phyloP scores from a whole-genome alignment of 306 rosid genomes.

The Gynostemma pentaphyllum region DNA sequence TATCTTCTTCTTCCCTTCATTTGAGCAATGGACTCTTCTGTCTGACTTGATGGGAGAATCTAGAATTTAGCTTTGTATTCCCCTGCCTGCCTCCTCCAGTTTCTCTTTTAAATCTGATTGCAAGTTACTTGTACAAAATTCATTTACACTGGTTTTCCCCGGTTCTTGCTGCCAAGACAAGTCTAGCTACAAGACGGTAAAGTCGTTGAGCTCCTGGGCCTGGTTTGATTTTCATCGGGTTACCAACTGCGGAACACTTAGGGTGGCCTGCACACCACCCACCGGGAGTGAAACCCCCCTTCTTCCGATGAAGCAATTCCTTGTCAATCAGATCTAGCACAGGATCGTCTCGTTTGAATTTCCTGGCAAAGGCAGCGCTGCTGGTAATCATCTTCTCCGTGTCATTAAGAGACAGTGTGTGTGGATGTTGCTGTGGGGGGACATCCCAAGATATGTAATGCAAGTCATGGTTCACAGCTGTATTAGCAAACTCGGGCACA shows the following conservation, averaged over 20 bases:
- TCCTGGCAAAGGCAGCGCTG: constrained; percentile 78
- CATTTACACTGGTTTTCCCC: constrained; percentile 66
- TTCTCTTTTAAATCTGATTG: neutral
- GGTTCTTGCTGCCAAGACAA: constrained; percentile 27
- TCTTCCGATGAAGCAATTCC: constrained; percentile 32
- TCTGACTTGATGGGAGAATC: neutral
- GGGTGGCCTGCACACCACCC: constrained; percentile 83
- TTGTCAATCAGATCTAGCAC: constrained; percentile 55
- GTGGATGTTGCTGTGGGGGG: constrained; percentile 91
- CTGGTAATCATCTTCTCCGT: constrained; percentile 56
- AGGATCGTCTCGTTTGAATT: constrained; percentile 48
- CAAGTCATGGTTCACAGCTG: constrained; percentile 62
- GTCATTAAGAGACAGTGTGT: constrained; percentile 58
- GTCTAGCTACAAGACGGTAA: constrained; percentile 31
- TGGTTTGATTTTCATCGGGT: constrained; percentile 54
- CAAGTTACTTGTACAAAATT: constrained; percentile 4
- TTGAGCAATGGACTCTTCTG: neutral
- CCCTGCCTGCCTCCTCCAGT: neutral
- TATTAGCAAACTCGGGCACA: constrained; percentile 52
- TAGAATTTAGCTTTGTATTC: neutral
- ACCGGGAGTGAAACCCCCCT: constrained; percentile 57
- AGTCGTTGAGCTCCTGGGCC: constrained; percentile 58
- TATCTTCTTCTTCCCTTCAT: neutral
- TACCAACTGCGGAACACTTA: constrained; percentile 57
- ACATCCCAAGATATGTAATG: constrained; percentile 86